Base-by-base conservation (phyloP, 2,329 filamentous ascomycete genomes). In the Trichoderma hamatum region DNA sequence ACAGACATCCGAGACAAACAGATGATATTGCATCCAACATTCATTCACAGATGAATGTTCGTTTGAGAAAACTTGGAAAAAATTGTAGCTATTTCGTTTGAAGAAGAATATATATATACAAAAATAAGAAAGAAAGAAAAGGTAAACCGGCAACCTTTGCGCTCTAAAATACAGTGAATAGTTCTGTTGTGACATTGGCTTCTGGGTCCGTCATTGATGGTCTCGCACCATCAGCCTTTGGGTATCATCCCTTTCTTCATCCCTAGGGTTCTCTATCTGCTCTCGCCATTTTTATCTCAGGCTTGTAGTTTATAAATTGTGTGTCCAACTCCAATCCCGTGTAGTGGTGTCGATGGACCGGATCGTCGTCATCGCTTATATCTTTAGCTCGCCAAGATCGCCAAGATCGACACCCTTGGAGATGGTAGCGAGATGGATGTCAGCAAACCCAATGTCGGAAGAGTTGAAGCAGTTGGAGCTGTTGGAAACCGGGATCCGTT, bases 391-490 rank as follows among this genome's bases (percentile, higher is more conserved):
- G 58, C 9, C 19, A 43, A 66, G 51, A 34, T 65, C 51, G 5
- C 55, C 63, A 10, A 66, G 46, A 26, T 32, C 28, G 16, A 66
- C 34, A 28, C 63, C 63, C 28, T 49, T 66, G 5, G 52, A 58
- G 39, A 83, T 85, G 67, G 85, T 85, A 75, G 89, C 85, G 69
- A 90, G 89, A 83, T 93, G 97, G 72, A 97, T 84, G 73, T 90
- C 85, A 67, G 92, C 86, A 82, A 95, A 94, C 72, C 87, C 86
- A 74, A 97, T 89, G 69, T 92, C 84, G 60, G 87, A 89, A 70
- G 90, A 92, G 83, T 98, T 98, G 84, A 91, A 94, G 85, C 95
- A 98, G 82, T 97, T 97, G 19, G 88, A 85, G 70, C 85, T 83
- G 77, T 92, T 97, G 72, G 97, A 92, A 72, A 90, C 84, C 67